Evolutionary conservation across 1,139 yeast species (phyloP), one percentile per base, ranked within the genome.

Genomic region (Candida sojae): DNA sequence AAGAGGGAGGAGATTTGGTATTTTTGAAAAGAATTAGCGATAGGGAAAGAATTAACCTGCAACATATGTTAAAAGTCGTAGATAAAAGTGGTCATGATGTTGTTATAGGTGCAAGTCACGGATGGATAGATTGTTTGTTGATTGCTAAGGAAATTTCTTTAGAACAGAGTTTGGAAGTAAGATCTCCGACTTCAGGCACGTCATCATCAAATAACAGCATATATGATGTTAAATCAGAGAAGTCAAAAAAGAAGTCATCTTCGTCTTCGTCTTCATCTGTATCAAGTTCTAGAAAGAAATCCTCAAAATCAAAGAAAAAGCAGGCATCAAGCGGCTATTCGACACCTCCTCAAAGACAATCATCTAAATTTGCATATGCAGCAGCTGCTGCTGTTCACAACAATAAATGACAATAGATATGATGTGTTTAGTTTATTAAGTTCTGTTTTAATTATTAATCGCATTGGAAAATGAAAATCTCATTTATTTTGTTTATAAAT

Each of bases 1-100:
- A 77, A 53, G 75, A 77, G 49, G 73, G 72, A 2, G 85, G 84
- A 39, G 80, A 80, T 53, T 71, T 87, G 66, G 75, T 86, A 5
- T 83, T 86, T 49, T 71, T 86, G 47, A 75, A 76, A 62, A 57
- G 83, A 46, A 59, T 73, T 37, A 55, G 59, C 17, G 62, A 61
- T 3, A 50, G 58, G 40, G 71, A 67, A 44, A 50, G 55, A 13
- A 47, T 57, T 2, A 53, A 60, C 2, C 45, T 72, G 32, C 31
- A 31, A 3, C 65, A 71, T 0, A 60, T 66, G 12, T 74, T 77
- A 4, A 59, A 67, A 43, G 81, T 80, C 2, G 60, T 68, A 5
- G 74, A 72, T 53, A 62, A 68, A 44, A 48, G 55, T 21, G 73
- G 75, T 4, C 59, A 64, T 4, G 65, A 58, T 23, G 65, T 75